Base-by-base conservation (phyloP, 2,329 filamentous ascomycete genomes). In the Colletotrichum melonis region DNA sequence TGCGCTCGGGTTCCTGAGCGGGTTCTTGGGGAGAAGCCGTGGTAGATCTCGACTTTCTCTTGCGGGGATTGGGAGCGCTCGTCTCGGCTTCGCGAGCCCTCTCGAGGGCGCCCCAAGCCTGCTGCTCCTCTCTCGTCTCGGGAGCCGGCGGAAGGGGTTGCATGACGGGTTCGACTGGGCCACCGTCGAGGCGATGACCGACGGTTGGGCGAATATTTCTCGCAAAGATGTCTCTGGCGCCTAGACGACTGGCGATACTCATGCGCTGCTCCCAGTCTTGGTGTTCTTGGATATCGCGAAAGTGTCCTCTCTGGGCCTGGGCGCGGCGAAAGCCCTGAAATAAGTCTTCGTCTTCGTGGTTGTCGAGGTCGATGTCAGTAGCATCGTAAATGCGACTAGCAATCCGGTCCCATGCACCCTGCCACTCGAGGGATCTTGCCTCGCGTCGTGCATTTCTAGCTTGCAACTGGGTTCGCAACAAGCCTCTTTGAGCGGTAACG, bases 71-170 rank as follows among this genome's bases (percentile, higher is more conserved):
- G 64, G 78, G 82, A 49, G 42, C 19, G 32, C 84, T 81, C 58
- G 84, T 81, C 75, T 93, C 89, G 22, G 90, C 88, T 74, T 95
- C 92, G 75, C 94, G 90, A 56, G 94, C 95, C 81, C 92, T 94
- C 77, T 98, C 95, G 75, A 98, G 92, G 24, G 94, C 95, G 75
- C 95, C 94, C 97, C 96, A 98, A 4, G 96, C 95, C 71, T 92
- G 89, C 67, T 93, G 88, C 81, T 97, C 95, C 77, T 98, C 95
- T 55, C 92, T 85, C 8, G 93, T 93, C 81, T 97, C 94, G 35
- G 67, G 67, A 56, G 63, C 16, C 3, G 63, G 49, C 12, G 52
- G 52, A 5, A 56, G 12, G 24, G 66, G 67, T 22, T 57, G 55
- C 19, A 46, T 9, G 14, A 38, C 49, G 16, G 67, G 60, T 30